These are phyloP conservation scores for Rhodofomes roseus DNA, from an alignment of 1,284 basidiomycete species.

Conservation along the genomic window DNA sequence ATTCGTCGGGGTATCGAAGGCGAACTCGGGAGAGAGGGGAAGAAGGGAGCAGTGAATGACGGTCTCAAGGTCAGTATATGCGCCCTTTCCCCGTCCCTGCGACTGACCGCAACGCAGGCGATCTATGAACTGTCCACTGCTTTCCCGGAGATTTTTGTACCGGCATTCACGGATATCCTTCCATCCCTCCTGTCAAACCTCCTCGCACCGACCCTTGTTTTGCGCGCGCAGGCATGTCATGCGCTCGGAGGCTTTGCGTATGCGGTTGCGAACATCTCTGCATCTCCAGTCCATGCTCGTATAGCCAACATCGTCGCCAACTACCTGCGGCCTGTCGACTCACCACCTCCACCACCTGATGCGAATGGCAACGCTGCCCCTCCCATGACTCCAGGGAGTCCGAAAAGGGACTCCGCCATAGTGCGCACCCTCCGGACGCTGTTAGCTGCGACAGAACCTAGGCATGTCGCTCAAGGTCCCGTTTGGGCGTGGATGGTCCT, in stretches of 20 bases:
- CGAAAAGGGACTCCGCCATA: slow-evolving; percentile 44
- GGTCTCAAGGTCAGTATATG: slow-evolving; percentile 56
- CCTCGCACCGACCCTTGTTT: slow-evolving; percentile 52
- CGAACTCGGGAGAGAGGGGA: slow-evolving; percentile 80
- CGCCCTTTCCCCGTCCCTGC: slow-evolving; percentile 1
- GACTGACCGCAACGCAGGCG: slow-evolving; percentile 40
- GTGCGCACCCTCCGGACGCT: slow-evolving; percentile 63
- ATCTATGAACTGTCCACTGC: slow-evolving; percentile 64
- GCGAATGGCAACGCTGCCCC: slow-evolving; percentile 11
- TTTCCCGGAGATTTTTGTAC: slow-evolving; percentile 60
- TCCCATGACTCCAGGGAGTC: slow-evolving; percentile 14
- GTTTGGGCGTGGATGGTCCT: slow-evolving; percentile 70
- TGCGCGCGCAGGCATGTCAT: slow-evolving; percentile 68
- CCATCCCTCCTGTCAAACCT: slow-evolving; percentile 60
- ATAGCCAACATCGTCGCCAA: slow-evolving; percentile 45
- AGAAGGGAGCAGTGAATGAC: slow-evolving; percentile 74
- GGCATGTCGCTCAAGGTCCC: slow-evolving; percentile 63
- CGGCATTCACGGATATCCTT: slow-evolving; percentile 56
- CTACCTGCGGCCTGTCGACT: slow-evolving; percentile 36
- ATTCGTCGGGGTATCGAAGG: slow-evolving; percentile 75
- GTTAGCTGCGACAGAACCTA: slow-evolving; percentile 47
- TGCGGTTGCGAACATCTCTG: slow-evolving; percentile 44
- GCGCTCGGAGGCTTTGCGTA: slow-evolving; percentile 66
- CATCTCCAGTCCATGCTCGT: slow-evolving; percentile 44
- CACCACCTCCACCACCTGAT: slow-evolving; percentile 21